Base-by-base conservation (phyloP, 1,139 yeast genomes). In the Kluyveromyces sp. region DNA sequence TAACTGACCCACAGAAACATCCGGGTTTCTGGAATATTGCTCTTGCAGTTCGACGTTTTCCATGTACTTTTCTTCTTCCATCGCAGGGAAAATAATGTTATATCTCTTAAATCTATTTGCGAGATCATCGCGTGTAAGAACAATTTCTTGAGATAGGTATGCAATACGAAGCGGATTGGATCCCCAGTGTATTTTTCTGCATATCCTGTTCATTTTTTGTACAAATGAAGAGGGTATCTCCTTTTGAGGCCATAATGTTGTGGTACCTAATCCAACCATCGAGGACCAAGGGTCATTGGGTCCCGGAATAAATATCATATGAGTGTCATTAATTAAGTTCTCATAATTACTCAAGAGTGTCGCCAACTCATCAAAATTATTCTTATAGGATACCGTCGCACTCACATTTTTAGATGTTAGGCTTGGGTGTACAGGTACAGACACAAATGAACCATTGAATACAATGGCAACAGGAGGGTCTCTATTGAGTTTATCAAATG, bases 281-380 rank as follows among this genome's bases (percentile, higher is more conserved):
- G 94, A 79, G 41, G 81, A 81, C 97, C 97, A 92, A 0, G 97
- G 97, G 63, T 92, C 98, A 55, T 87, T 84, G 39, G 79, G 79
- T 0, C 98, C 97, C 0, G 97, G 97, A 1, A 90, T 71, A 50
- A 92, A 76, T 2, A 86, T 67, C 43, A 87, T 66, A 39, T 78
- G 77, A 6, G 78, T 71, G 31, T 68, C 64, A 8, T 68, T 58
- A 10, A 69, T 55, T 3, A 78, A 55, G 4, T 61, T 57, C 2
- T 82, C 81, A 55, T 67, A 79, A 37, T 71, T 68, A 25, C 75
- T 72, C 26, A 83, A 54, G 4, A 81, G 52, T 2, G 68, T 61
- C 0, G 96, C 89, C 25, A 92, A 69, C 7, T 77, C 70, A 55
- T 90, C 96, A 65, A 88, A 87, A 36, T 76, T 71, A 38, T 79